phyloP scores from a whole-genome alignment of 2,329 filamentous ascomycete species.

The Cordyceps cicadae region DNA sequence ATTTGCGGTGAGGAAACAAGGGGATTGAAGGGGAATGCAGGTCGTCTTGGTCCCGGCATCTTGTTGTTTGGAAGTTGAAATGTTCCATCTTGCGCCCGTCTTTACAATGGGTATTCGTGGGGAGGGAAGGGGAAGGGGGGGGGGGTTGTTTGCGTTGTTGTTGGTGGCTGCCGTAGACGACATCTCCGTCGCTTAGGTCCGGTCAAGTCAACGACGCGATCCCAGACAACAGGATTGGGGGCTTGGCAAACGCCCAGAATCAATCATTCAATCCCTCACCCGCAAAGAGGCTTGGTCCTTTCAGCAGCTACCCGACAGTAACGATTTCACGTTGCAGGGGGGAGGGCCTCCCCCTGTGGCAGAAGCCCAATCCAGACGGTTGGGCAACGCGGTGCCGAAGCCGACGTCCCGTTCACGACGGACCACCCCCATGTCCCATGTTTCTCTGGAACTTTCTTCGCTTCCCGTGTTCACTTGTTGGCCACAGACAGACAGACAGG shows the following conservation, averaged over 20 bases:
- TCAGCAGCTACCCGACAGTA: neutral
- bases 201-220: no score
- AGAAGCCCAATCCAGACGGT: neutral
- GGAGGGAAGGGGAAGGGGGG: no score
- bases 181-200: no score
- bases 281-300: neutral
- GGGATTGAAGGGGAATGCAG: neutral
- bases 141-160: neutral
- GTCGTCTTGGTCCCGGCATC: neutral
- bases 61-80: neutral
- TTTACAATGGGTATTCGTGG: neutral
- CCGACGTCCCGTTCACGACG: no score
- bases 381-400: neutral
- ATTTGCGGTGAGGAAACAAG: conserved; percentile 4
- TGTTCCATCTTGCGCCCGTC: no score
- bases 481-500: no score
- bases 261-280: neutral
- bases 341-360: neutral
- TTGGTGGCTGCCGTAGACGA: neutral
- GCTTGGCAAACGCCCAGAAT: no score
- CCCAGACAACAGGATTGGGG: no score
- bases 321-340: neutral
- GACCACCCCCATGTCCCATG: neutral
- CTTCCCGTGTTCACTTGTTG: neutral
- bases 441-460: neutral